phyloP scores from a whole-genome alignment of 139 green algal genomes.

The Micractinium conductrix region DNA sequence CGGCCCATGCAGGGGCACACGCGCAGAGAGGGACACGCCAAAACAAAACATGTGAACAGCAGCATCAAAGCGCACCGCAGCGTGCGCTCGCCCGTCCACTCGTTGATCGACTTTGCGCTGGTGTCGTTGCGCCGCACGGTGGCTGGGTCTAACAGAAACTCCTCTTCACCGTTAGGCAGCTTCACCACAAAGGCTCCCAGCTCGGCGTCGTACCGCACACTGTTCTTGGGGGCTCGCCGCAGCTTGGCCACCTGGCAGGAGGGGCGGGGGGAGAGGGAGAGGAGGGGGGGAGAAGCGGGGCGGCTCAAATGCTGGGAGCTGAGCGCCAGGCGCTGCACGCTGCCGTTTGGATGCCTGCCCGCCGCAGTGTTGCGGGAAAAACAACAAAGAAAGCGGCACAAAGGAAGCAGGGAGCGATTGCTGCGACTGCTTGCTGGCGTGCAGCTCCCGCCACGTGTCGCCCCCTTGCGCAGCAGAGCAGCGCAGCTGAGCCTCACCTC shows the following conservation, averaged over 20 bases:
- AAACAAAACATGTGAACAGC: too few species aligned
- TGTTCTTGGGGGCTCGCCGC: slow-evolving; percentile 28
- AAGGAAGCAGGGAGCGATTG: too few species aligned
- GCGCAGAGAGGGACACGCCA: too few species aligned
- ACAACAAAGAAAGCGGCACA: too few species aligned
- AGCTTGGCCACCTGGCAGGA: slow-evolving; percentile 39
- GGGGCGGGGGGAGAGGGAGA: too few species aligned
- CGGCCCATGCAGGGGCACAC: too few species aligned
- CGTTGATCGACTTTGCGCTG: slow-evolving; percentile 79
- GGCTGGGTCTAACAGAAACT: slow-evolving; percentile 82
- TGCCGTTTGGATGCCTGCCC: too few species aligned
- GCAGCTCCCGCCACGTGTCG: not conserved
- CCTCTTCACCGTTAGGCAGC: slow-evolving; percentile 52
- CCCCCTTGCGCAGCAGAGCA: not conserved
- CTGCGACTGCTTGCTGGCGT: too few species aligned
- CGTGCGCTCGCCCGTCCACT: slow-evolving; percentile 89
- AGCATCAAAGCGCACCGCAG: slow-evolving; percentile 9
- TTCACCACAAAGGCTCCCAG: slow-evolving; percentile 60
- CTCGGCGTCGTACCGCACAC: slow-evolving; percentile 66
- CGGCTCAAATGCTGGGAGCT: too few species aligned
- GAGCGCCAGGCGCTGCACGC: too few species aligned
- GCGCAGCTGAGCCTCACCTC: slow-evolving; percentile 66
- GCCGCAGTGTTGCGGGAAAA: too few species aligned
- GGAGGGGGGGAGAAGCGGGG: too few species aligned
- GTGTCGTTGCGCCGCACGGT: slow-evolving; percentile 90